These are phyloP conservation scores for Williopsis jadinii DNA, from an alignment of 1,139 yeast species.

Conservation along the genomic window DNA sequence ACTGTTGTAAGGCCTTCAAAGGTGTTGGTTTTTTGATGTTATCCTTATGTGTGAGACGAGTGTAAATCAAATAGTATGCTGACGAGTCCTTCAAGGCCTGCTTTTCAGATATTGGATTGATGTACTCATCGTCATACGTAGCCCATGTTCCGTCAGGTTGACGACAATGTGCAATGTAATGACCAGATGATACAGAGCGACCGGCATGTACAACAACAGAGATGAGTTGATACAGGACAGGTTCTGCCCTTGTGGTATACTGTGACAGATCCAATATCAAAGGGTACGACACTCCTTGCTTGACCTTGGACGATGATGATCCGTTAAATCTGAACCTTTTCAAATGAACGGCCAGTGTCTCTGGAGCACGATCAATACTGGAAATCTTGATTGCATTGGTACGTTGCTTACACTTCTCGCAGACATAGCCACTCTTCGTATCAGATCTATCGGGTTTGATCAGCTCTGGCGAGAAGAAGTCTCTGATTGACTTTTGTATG, in stretches of 20 bases:
- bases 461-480: slow-evolving; percentile 75
- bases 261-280: slow-evolving; percentile 65
- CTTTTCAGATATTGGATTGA: slow-evolving; percentile 64
- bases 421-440: slow-evolving; percentile 58
- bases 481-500: slow-evolving; percentile 65
- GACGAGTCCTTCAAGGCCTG: slow-evolving; percentile 76
- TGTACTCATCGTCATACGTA: slow-evolving; percentile 88
- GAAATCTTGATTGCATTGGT: slow-evolving; percentile 75
- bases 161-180: slow-evolving; percentile 82
- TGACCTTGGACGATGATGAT: slow-evolving; percentile 69
- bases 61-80: slow-evolving; percentile 84
- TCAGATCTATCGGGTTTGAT: slow-evolving; percentile 61
- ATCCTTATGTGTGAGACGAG: slow-evolving; percentile 54
- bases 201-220: slow-evolving; percentile 94
- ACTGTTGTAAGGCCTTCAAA: background rate
- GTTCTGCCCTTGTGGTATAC: slow-evolving; percentile 43
- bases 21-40: slow-evolving; percentile 6
- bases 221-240: slow-evolving; percentile 64
- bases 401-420: slow-evolving; percentile 77
- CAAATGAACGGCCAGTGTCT: slow-evolving; percentile 76
- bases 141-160: slow-evolving; percentile 94
- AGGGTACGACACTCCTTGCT: slow-evolving; percentile 79
- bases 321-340: slow-evolving; percentile 89
- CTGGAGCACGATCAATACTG: slow-evolving; percentile 77
- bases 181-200: slow-evolving; percentile 87